Conservation (phyloP, 2,329 filamentous ascomycete species). For the Phialophora expanda region DNA sequence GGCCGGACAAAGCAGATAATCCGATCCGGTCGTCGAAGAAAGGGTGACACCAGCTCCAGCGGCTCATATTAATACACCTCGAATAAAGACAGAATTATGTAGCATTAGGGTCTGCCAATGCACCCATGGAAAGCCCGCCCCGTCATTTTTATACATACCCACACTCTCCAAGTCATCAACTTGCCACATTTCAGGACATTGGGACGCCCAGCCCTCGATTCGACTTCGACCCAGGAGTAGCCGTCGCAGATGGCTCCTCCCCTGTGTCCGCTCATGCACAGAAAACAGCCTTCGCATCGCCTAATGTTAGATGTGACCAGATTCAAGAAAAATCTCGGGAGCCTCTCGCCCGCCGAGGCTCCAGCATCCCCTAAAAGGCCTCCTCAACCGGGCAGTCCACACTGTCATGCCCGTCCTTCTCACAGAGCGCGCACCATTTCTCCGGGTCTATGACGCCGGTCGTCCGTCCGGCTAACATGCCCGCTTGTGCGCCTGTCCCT, state of each 20-base stretch:
- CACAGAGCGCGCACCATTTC: constrained; percentile 97
- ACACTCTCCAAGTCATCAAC: neutral
- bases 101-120: neutral
- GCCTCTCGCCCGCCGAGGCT: neutral
- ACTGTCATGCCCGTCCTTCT: constrained; percentile 94
- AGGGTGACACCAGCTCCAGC: neutral
- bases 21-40: neutral
- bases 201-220: neutral
- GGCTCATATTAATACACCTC: neutral
- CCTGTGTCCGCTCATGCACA: neutral
- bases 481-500: constrained; percentile 49
- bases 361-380: constrained; percentile 36
- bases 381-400: constrained; percentile 94
- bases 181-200: constrained; percentile 1
- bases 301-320: neutral
- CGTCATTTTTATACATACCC: constrained; percentile 1
- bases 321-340: neutral
- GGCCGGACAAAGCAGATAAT: neutral
- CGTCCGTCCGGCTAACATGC: constrained; percentile 76
- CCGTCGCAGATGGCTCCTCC: neutral
- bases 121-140: neutral
- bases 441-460: constrained; percentile 77
- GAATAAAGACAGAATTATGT: neutral
- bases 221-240: neutral
- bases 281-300: neutral